Conservation (phyloP, 2,329 filamentous ascomycete species). For the Pseudogymnoascus sp. region DNA sequence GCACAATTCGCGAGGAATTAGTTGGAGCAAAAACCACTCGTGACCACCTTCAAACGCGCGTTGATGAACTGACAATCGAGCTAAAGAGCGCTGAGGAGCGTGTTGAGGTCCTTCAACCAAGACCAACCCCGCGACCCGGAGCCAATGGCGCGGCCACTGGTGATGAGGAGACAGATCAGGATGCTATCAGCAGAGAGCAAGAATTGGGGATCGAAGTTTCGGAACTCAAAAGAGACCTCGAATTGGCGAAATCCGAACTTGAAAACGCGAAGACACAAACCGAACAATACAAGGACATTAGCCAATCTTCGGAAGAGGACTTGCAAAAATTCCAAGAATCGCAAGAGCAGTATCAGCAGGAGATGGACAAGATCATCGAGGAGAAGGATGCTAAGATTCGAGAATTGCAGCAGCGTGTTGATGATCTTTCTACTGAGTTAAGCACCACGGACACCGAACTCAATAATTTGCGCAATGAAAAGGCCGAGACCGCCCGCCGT, state of each 20-base stretch:
- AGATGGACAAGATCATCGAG: constrained; percentile 65
- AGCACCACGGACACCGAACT: constrained; percentile 74
- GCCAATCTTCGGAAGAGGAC: constrained; percentile 79
- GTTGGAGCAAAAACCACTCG: constrained; percentile 76
- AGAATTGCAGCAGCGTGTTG: constrained; percentile 73
- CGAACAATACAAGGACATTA: constrained; percentile 82
- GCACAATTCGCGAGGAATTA: constrained; percentile 77
- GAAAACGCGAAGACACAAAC: constrained; percentile 72
- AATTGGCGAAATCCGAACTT: constrained; percentile 69
- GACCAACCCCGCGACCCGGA: constrained; percentile 55
- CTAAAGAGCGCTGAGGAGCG: constrained; percentile 84
- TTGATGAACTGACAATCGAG: constrained; percentile 83
- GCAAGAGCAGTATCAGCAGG: constrained; percentile 78
- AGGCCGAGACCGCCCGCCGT: constrained; percentile 61
- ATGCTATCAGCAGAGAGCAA: constrained; percentile 59
- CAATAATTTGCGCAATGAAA: constrained; percentile 67
- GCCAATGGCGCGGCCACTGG: constrained; percentile 33
- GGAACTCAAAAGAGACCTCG: constrained; percentile 79
- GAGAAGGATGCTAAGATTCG: constrained; percentile 73
- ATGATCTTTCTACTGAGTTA: constrained; percentile 77
- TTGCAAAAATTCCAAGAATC: constrained; percentile 69
- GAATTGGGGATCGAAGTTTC: constrained; percentile 76
- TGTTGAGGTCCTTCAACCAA: constrained; percentile 70
- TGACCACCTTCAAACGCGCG: constrained; percentile 79
- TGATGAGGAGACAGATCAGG: constrained; percentile 44